Base-by-base conservation (phyloP, 208 protist species). In the Wallacemonas collosoma region DNA sequence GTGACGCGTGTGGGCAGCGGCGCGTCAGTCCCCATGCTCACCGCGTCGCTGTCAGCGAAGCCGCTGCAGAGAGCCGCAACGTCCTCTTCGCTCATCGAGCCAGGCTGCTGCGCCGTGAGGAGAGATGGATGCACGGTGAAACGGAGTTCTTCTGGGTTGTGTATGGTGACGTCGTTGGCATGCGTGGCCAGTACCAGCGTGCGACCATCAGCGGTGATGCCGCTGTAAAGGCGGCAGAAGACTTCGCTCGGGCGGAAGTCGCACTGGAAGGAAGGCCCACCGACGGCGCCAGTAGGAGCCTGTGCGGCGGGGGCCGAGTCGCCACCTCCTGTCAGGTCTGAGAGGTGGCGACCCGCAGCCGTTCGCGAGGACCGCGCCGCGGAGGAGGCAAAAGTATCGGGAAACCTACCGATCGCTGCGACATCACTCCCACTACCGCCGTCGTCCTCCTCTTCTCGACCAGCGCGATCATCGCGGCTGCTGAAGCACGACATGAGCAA, bases 171-270 rank as follows among this genome's bases (percentile, higher is more conserved):
- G 47, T 61, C 72, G 71, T 85, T 93, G 63, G 55, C 71, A 68
- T 87, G 86, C n/a, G 86, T 91, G 0, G 80, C 77, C 15, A 95
- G 69, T 40, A 93, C 75, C 7, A 95, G 75, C 9, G 85, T 88
- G 44, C 57, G 75, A n/a, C 86, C 91, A 61, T 88, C 85, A 7
- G 62, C 62, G 17, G 83, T 80, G 65, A 95, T 85, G 45, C 81
- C 81, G 70, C 82, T 88, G 71, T 82, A 77, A 7, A 76, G 72
- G 60, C 83, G 82, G 61, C 76, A 88, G 73, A 95, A 95, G 12
- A 90, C 81, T 41, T 88, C 84, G 2, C 50, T 63, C 4, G 90
- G 63, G 12, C 76, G 79, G 54, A 95, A 86, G 67, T 86, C 75
- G 1, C 86, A 86, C 43, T 78, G 68, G 57, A 90, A 77, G 56